A percentile compares a stretch with the other conserved stretches of the same genome.
Evolutionary conservation across 305 asterid genomes (phyloP).

Genomic region (Coffea humblotiana): DNA sequence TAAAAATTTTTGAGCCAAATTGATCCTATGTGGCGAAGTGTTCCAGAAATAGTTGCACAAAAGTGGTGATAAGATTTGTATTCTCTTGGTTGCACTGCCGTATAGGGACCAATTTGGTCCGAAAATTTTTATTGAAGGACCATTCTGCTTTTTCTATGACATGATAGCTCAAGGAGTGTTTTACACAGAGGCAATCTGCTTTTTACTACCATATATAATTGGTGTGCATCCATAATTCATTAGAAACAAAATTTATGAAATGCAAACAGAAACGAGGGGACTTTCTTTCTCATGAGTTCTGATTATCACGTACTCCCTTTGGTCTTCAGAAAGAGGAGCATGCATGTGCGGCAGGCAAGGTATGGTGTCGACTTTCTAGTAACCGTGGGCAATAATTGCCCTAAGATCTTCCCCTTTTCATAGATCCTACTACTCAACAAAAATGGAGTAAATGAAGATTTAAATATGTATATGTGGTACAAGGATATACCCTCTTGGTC

Average conservation of each 20-base stretch:
- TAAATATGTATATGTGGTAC: not conserved
- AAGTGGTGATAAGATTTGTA: too few relatives aligned
- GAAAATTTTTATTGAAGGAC: not conserved
- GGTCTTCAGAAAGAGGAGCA: conserved; percentile 6
- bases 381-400: not conserved
- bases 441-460: not conserved
- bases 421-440: not conserved
- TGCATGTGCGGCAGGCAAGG: not conserved
- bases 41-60: too few relatives aligned
- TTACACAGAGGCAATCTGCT: not conserved
- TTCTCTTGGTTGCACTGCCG: too few relatives aligned
- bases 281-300: not conserved
- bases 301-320: not conserved
- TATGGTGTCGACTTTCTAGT: not conserved
- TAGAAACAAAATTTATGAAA: not conserved
- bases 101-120: too few relatives aligned
- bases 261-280: not conserved
- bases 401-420: not conserved
- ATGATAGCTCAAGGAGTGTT: not conserved
- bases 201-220: not conserved
- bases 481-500: not conserved
- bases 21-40: too few relatives aligned
- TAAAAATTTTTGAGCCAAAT: too few relatives aligned
- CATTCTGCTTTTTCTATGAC: not conserved
- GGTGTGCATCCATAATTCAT: not conserved